Base-by-base conservation (phyloP, 73 alveolate species). In the Paramecium tetraurelia region DNA sequence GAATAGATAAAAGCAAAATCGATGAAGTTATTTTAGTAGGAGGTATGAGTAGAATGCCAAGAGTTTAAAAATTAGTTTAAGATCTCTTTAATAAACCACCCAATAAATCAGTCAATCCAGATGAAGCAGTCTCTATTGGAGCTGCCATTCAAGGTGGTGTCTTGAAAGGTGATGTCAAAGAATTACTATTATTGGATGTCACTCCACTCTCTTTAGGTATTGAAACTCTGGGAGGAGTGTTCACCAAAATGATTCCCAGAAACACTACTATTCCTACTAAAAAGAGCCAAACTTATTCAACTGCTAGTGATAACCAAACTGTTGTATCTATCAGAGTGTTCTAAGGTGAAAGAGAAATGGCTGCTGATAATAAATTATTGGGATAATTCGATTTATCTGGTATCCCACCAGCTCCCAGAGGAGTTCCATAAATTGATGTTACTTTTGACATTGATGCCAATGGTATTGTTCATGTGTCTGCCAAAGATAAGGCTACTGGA, bases 131-230 rank as follows among this genome's bases (percentile, higher is more conserved):
- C 70, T 98, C 99, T 29, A 85, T 92, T 92, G 99, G 99, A 10
- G 99, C 99, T 21, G 99, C 99, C 20, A 95, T 98, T 76, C 96
- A 94, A 94, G 99, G 99, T 31, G 99, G 99, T 48, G 99, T 97
- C 85, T 93, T 98, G 90, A 94, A 95, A 89, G 99, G 99, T 35
- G 98, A 97, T 38, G 96, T 97, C 94, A 95, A 96, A 95, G 99
- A 95, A 72, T 94, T 97, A 89, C 89, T 97, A 58, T 95, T 97
- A 63, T 92, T 98, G 94, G 99, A 98, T 86, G 99, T 98, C 46
- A 98, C 99, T 84, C 99, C 99, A 88, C 95, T 98, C 12, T 97
- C 99, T 57, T 96, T 98, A 89, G 99, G 99, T 85, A 89, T 98
- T 76, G 99, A 97, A 92, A 95, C 99, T 40, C 95, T 92, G 5